Evolutionary conservation across 768 basidiomycete genomes (phyloP), one percentile per base, ranked within the genome.

Genomic region (Russula dissimulans): DNA sequence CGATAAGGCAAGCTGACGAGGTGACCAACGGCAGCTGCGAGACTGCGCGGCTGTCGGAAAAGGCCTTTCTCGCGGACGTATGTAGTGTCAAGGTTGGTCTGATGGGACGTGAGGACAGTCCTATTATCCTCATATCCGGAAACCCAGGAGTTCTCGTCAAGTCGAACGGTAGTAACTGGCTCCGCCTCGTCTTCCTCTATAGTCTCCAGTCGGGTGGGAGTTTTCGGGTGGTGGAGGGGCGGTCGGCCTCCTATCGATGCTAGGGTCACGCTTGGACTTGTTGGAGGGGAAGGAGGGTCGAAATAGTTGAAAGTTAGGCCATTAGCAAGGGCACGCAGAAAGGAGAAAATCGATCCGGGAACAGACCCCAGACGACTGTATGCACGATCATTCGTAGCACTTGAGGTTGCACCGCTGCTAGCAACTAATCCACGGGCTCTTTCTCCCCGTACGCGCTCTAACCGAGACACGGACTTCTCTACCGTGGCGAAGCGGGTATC

Each of bases 381-480:
- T 52, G 36, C 42, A 10, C 52, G 41, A 10, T 38, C 39, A 58
- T 58, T 44, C 26, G 45, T 12, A 29, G 29, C 34, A 34, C 47
- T 46, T 41, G 42, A 44, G 4, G 42, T 12, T 11, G 6, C 17
- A 39, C 36, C 22, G 3, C n/a, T 18, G 11, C 22, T 17, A 3
- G 44, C 26, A 69, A 38, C 31, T 66, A 55, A 4, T 60, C 62
- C 15, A 39, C 60, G 50, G 67, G 60, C 34, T 62, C 67, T 43
- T 71, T 71, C 54, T 39, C 39, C 54, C 8, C 60, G 58, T 43
- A 61, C 64, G 43, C 66, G 67, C 59, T 75, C 75, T 49, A 75
- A 57, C n/a, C 63, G 62, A 42, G 73, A 66, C 11, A 79, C 66
- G 47, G 67, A 68, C 4, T 70, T 69, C 59, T 79, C 78, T 57